Percentiles rank a stretch among this genome's conserved stretches.
Evolutionary conservation across 768 basidiomycete species (phyloP).

Genomic region (Podaxis rugospora): DNA sequence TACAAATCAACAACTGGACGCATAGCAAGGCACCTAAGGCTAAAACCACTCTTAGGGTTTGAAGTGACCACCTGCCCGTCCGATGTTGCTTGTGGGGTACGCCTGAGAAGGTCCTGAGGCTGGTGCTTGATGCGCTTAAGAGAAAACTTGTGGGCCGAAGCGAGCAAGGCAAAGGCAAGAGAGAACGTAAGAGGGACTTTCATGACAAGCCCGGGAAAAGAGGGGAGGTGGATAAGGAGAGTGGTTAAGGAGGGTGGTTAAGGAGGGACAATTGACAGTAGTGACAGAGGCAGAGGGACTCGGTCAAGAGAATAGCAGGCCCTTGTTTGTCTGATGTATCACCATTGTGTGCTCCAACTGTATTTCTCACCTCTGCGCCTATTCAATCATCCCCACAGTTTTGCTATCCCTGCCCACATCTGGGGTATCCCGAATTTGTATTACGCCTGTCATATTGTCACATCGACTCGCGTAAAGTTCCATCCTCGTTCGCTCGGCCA

Average conservation of each 20-base stretch:
- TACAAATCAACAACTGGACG: not conserved
- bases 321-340: not conserved
- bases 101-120: conserved; percentile 23
- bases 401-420: not conserved
- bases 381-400: conserved; percentile 12
- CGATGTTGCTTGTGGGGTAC: conserved; percentile 28
- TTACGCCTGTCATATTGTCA: no score
- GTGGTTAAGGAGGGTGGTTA: conserved; percentile 22
- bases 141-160: conserved; percentile 39
- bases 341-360: no score
- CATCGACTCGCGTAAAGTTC: conserved; percentile 26
- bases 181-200: conserved; percentile 33
- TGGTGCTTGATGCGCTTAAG: conserved; percentile 41
- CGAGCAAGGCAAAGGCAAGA: conserved; percentile 30
- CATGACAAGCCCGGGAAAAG: conserved; percentile 29
- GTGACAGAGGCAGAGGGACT: conserved; percentile 13
- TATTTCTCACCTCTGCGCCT: conserved; percentile 41
- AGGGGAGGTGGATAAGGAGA: conserved; percentile 22
- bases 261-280: conserved; percentile 14
- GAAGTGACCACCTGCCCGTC: conserved; percentile 32
- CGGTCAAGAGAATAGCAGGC: not conserved
- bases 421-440: no score
- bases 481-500: conserved; percentile 29
- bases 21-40: conserved; percentile 36
- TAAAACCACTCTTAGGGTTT: conserved; percentile 29